phyloP scores from a whole-genome alignment of 495 filamentous ascomycete species.

The Tetracladium marchalianum region DNA sequence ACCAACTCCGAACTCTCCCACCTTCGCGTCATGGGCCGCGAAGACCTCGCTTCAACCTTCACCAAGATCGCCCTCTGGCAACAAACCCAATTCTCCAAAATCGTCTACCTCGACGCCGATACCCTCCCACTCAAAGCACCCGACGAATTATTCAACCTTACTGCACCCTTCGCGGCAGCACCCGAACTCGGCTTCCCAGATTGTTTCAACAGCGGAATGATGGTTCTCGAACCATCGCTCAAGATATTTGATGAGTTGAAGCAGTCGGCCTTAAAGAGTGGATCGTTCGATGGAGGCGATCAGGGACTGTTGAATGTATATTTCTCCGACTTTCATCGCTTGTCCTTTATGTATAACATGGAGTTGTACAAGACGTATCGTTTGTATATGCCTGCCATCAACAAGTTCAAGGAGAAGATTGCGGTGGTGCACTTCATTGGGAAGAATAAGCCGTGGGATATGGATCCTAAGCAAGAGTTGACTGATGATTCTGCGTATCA shows the following conservation, averaged over 20 bases:
- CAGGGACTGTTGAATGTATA: slow-evolving; percentile 10
- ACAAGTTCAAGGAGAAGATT: slow-evolving; percentile 4
- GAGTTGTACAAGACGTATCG: slow-evolving; percentile 12
- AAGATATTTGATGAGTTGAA: slow-evolving; percentile 1
- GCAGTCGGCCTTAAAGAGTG: neutral
- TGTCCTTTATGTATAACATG: slow-evolving; percentile 9
- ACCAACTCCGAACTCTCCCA: neutral
- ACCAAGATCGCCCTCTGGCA: slow-evolving; percentile 74
- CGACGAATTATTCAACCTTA: slow-evolving; percentile 59
- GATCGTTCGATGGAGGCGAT: slow-evolving; percentile 11
- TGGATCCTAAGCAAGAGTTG: neutral
- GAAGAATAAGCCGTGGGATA: slow-evolving; percentile 14
- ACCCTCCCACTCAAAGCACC: slow-evolving; percentile 55
- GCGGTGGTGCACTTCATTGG: slow-evolving; percentile 12
- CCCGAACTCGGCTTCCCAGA: slow-evolving; percentile 13
- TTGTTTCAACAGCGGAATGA: slow-evolving; percentile 12
- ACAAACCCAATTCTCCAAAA: slow-evolving; percentile 58
- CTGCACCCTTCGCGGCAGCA: slow-evolving; percentile 37
- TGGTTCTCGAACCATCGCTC: slow-evolving; percentile 7
- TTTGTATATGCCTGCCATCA: slow-evolving; percentile 8
- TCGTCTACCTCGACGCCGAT: slow-evolving; percentile 68
- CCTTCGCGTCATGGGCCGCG: slow-evolving; percentile 63
- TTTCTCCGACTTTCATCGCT: slow-evolving; percentile 8
- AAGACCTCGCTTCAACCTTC: slow-evolving; percentile 60
- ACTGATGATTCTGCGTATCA: slow-evolving; percentile 1